Base-by-base conservation (phyloP, 2,329 filamentous ascomycete genomes). In the Aspergillus sp. region DNA sequence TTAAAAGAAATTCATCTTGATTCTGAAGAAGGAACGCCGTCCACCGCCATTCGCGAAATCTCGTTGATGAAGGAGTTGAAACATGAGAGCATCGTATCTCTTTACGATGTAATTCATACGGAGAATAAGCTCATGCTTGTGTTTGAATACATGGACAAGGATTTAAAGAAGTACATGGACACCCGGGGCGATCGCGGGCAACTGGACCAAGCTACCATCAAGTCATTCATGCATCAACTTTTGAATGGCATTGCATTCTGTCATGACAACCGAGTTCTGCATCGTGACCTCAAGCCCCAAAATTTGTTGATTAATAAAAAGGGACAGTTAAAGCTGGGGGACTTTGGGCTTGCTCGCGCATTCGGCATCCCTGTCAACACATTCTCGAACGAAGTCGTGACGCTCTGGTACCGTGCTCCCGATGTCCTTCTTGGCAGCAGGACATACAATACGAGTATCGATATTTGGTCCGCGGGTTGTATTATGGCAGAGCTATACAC, bases 401-500 rank as follows among this genome's bases (percentile, higher is more conserved):
- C 95, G 0, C 82, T 98, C 17, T 98, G 93, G 93, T 99, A 99
- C 75, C 90, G 95, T 44, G 95, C 95, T 1, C 95, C 95, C 0
- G 95, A 99, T 69, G 95, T 99, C 47, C 84, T 99, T 51, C 84
- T 99, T 46, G 95, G 95, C 52, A 95, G 90, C 68, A 83, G 95
- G 64, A 98, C 95, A 20, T 99, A 99, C 80, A 99, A 96, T 78
- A 99, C 95, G n/a, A 96, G 91, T 77, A 98, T 99, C 74, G 95
- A 99, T 71, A 98, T 99, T 73, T 99, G 95, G 95, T 96, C 91
- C 6, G 95, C 95, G 6, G 95, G 95, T 56, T 99, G 95, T 76
- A 99, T 99, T 81, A 98, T 99, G 95, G 95, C 95, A 9, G 95
- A 99, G 78, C 97, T 99, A 92, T 98, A 96, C 76, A 97, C 93